Percentiles rank a stretch among this genome's conserved stretches.
Evolutionary conservation across 2,329 filamentous ascomycete genomes (phyloP).

Genomic region (Leptodontidium sp.): DNA sequence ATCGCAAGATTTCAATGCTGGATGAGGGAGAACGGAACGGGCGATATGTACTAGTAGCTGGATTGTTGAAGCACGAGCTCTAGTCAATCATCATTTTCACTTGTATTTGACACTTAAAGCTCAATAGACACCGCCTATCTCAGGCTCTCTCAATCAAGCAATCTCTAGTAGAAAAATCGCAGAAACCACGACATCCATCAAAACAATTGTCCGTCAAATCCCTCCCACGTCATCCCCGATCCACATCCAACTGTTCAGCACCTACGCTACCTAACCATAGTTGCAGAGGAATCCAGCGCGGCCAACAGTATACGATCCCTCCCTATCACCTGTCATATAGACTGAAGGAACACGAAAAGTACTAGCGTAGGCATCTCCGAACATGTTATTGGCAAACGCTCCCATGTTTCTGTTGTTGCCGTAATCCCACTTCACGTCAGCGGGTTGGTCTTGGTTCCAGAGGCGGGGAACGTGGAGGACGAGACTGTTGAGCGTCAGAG

Average conservation of each 20-base stretch:
- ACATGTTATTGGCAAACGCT: conserved; percentile 9
- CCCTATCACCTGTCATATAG: conserved; percentile 2
- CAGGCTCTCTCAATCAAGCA: neutral
- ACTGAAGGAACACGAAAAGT: conserved; percentile 14
- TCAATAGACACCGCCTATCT: too few species aligned
- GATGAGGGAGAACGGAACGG: too few species aligned
- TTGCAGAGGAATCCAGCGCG: conserved; percentile 12
- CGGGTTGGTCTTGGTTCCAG: conserved; percentile 16
- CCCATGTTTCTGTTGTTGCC: conserved; percentile 5
- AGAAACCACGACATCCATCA: neutral
- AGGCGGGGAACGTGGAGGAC: conserved; percentile 14
- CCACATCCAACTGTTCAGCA: neutral
- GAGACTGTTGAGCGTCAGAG: neutral
- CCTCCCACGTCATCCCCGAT: neutral
- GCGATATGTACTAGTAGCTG: too few species aligned
- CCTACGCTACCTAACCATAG: neutral
- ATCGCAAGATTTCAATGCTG: too few species aligned
- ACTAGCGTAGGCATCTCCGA: conserved; percentile 2
- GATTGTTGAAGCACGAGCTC: too few species aligned
- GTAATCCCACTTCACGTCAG: conserved; percentile 3
- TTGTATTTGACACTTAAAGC: too few species aligned
- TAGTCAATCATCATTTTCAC: too few species aligned
- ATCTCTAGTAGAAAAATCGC: neutral
- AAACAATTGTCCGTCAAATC: neutral
- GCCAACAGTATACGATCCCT: conserved; percentile 15